Conservation (phyloP, 345 rosid species). For the Dipteronia sinensis region DNA sequence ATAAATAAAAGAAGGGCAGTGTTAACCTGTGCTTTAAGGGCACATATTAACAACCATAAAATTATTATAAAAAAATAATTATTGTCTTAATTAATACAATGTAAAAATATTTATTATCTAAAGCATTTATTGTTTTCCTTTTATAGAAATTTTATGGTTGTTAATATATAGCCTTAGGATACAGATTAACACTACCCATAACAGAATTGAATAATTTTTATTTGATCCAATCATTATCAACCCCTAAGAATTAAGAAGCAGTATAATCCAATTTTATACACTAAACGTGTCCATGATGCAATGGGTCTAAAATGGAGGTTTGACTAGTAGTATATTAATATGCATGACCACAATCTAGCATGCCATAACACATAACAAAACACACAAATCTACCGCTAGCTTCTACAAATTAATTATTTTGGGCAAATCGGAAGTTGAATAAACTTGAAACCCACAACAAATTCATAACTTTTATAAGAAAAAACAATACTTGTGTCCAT, state of each 20-base stretch:
- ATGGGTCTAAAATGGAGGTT: constrained; percentile 8
- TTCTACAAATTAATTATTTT: background rate
- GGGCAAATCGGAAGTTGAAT: background rate
- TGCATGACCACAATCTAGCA: background rate
- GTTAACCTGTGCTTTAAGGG: too few species aligned
- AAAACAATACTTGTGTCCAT: too few species aligned
- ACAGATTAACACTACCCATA: too few species aligned
- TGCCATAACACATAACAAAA: background rate
- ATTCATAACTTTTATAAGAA: too few species aligned
- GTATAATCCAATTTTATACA: background rate
- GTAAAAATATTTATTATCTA: too few species aligned
- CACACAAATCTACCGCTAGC: background rate
- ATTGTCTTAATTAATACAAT: too few species aligned
- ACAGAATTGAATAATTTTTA: background rate
- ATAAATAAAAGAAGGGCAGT: background rate
- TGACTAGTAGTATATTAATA: background rate
- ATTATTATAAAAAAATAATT: too few species aligned
- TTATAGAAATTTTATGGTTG: too few species aligned
- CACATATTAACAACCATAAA: too few species aligned
- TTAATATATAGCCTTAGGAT: too few species aligned
- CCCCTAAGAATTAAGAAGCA: background rate
- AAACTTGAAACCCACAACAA: too few species aligned
- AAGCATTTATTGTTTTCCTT: too few species aligned
- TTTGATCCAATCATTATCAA: background rate
- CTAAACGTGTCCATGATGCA: background rate